These are phyloP conservation scores for Colletotrichum sansevieriae DNA, from an alignment of 2,329 filamentous ascomycete species.

Conservation along the genomic window DNA sequence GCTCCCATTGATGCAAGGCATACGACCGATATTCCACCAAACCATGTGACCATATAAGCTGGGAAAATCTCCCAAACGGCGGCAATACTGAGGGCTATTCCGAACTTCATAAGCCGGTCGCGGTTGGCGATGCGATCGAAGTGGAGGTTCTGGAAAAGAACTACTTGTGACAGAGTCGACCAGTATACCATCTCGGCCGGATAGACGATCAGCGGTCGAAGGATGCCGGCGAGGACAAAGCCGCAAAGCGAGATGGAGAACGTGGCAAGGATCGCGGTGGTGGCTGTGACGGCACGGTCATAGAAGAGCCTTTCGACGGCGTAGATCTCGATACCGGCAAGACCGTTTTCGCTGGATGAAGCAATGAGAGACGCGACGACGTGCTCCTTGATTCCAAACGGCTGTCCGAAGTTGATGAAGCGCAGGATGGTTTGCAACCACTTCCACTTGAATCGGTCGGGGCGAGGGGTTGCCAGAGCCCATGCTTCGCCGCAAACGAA, in stretches of 20 bases:
- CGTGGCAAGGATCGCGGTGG: constrained; percentile 46
- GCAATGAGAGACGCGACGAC: constrained; percentile 44
- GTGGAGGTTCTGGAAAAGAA: constrained; percentile 52
- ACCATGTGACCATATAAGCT: constrained; percentile 58
- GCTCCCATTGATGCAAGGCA: constrained; percentile 60
- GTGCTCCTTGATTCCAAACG: constrained; percentile 43
- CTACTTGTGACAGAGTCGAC: constrained; percentile 49
- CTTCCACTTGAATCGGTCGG: constrained; percentile 25
- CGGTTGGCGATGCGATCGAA: constrained; percentile 47
- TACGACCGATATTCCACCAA: constrained; percentile 57
- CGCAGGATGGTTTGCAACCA: constrained; percentile 27
- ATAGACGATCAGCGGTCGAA: constrained; percentile 50
- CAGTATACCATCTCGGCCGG: constrained; percentile 52
- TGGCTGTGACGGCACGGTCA: constrained; percentile 42
- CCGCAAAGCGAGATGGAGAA: constrained; percentile 49
- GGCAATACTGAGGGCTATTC: constrained; percentile 48
- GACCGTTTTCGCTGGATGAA: constrained; percentile 43
- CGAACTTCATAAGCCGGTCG: constrained; percentile 48
- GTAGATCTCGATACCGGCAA: constrained; percentile 44
- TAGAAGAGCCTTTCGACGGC: constrained; percentile 44
- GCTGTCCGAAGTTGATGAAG: constrained; percentile 42
- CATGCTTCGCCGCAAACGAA: constrained; percentile 40
- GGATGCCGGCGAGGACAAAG: constrained; percentile 47
- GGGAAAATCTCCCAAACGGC: constrained; percentile 62
- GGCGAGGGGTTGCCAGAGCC: constrained; percentile 34